Evolutionary conservation across 441 rosid genomes (phyloP).

Genomic region (Macaranga tanarius): DNA sequence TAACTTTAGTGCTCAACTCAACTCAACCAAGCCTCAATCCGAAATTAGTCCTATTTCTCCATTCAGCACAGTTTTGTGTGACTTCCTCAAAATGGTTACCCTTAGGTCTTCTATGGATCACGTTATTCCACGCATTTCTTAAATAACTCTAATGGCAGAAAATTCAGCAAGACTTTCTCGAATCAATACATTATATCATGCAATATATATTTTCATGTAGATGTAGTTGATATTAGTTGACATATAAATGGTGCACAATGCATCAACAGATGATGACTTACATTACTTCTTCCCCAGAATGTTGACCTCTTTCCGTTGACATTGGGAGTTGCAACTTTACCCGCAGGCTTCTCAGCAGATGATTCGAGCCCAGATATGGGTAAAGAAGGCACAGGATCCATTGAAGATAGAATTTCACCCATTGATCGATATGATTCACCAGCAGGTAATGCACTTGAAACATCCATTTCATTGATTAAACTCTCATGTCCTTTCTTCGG

Average conservation of each 20-base stretch:
- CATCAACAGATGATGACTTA: constrained; percentile 40
- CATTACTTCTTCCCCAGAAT: constrained; percentile 92
- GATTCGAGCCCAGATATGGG: constrained; percentile 59
- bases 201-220: constrained; percentile 14
- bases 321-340: constrained; percentile 62
- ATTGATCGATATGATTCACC: constrained; percentile 68
- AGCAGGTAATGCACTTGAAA: constrained; percentile 42
- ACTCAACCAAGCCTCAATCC: no score
- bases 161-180: constrained; percentile 11
- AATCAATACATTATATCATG: constrained; percentile 3
- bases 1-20: no score
- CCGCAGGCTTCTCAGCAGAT: constrained; percentile 57
- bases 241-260: constrained; percentile 13
- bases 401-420: constrained; percentile 68
- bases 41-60: no score
- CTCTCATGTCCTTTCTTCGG: constrained; percentile 55
- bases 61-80: no score
- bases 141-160: neutral
- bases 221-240: neutral
- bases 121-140: neutral
- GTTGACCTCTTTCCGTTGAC: constrained; percentile 62
- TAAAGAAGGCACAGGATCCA: constrained; percentile 58
- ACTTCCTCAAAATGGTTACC: no score
- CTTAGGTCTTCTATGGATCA: no score
- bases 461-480: constrained; percentile 42